Conservation (phyloP, 2,329 filamentous ascomycete species). For the Hysterium pulicare region DNA sequence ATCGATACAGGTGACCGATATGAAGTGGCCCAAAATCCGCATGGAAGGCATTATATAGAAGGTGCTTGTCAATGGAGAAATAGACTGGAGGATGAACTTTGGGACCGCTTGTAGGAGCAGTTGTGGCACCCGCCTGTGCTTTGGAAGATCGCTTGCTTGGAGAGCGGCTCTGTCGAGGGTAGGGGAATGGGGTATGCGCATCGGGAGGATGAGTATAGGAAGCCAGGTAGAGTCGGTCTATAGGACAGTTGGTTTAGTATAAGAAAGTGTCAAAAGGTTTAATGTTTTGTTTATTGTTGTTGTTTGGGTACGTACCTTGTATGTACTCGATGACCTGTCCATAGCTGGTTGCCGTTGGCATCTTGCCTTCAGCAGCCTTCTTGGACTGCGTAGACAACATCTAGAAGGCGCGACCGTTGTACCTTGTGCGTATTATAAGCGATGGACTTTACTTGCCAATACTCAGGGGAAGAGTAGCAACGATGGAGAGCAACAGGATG, state of each 20-base stretch:
- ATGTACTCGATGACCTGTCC: slow-evolving; percentile 96
- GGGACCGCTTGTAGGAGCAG: slow-evolving; percentile 47
- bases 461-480: slow-evolving; percentile 1
- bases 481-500: neutral
- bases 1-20: slow-evolving; percentile 94
- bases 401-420: slow-evolving; percentile 15
- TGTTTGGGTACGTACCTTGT: slow-evolving; percentile 61
- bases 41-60: slow-evolving; percentile 97
- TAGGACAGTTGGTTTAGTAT: slow-evolving; percentile 14
- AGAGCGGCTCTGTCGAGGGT: slow-evolving; percentile 62
- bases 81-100: slow-evolving; percentile 71
- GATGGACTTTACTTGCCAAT: slow-evolving; percentile 12
- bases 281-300: slow-evolving; percentile 14
- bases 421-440: slow-evolving; percentile 9
- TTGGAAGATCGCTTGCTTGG: slow-evolving; percentile 73
- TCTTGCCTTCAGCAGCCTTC: slow-evolving; percentile 17
- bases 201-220: slow-evolving; percentile 83
- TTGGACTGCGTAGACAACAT: slow-evolving; percentile 24
- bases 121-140: slow-evolving; percentile 57
- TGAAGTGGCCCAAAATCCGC: slow-evolving; percentile 97
- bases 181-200: slow-evolving; percentile 81
- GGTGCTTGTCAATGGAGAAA: slow-evolving; percentile 88
- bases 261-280: slow-evolving; percentile 9
- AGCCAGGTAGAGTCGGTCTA: slow-evolving; percentile 92
- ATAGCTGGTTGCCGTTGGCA: slow-evolving; percentile 53